These are phyloP conservation scores for Eucalyptus cloeziana DNA, from an alignment of 345 rosid genomes.

Conservation along the genomic window DNA sequence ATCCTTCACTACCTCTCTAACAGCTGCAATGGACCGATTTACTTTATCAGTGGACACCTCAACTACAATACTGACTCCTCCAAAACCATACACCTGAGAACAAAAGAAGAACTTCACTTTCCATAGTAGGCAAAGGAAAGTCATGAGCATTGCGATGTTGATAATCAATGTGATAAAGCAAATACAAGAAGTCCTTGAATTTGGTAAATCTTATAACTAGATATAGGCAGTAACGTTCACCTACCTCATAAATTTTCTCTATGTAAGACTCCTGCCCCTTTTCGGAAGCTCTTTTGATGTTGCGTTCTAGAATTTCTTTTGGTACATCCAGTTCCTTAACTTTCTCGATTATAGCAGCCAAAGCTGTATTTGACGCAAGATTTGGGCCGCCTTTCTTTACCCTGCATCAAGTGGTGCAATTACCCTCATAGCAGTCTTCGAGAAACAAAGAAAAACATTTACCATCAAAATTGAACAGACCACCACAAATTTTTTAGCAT, in stretches of 20 bases:
- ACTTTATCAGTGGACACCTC: slow-evolving; percentile 91
- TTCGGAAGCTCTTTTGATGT: slow-evolving; percentile 79
- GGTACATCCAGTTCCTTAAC: slow-evolving; percentile 89
- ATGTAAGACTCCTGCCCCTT: slow-evolving; percentile 87
- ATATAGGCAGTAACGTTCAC: not conserved
- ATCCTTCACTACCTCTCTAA: slow-evolving; percentile 78
- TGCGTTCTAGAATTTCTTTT: slow-evolving; percentile 88
- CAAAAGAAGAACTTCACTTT: not conserved
- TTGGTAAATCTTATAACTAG: not conserved
- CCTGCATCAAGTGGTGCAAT: slow-evolving; percentile 22
- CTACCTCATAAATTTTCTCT: slow-evolving; percentile 83
- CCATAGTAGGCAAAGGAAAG: not conserved
- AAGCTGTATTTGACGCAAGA: slow-evolving; percentile 58
- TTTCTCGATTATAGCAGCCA: slow-evolving; percentile 78
- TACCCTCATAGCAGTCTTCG: not conserved
- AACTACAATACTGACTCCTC: slow-evolving; percentile 87
- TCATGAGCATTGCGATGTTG: not conserved
- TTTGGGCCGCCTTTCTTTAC: slow-evolving; percentile 85
- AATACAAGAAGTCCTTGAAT: not conserved
- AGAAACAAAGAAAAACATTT: not conserved
- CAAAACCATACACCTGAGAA: slow-evolving; percentile 81
- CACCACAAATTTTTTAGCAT: not conserved
- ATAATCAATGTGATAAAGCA: not conserved
- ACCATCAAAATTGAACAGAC: not conserved
- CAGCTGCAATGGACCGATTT: slow-evolving; percentile 73